Evolutionary conservation across 805 yeast genomes (phyloP).

Genomic region (Candida insectalens): DNA sequence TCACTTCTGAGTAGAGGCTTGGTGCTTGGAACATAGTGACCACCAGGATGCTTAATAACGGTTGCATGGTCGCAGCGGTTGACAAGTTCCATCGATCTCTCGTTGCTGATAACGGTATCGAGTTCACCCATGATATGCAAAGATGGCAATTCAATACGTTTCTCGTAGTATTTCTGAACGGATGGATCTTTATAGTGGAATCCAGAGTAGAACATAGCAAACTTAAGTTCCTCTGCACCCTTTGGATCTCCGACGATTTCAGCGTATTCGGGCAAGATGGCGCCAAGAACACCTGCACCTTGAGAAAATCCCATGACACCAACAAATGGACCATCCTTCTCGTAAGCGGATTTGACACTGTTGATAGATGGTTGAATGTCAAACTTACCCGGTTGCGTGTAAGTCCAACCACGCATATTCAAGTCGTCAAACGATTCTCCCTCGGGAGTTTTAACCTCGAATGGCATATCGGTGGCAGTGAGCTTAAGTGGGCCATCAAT

Average conservation of each 20-base stretch:
- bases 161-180: constrained; percentile 21
- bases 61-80: constrained; percentile 42
- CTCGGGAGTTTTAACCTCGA: constrained; percentile 34
- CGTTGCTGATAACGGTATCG: constrained; percentile 77
- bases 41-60: constrained; percentile 79
- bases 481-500: constrained; percentile 70
- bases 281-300: constrained; percentile 83
- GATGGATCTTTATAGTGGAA: constrained; percentile 21
- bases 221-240: constrained; percentile 43
- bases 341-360: constrained; percentile 38
- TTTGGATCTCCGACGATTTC: constrained; percentile 36
- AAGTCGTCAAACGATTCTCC: constrained; percentile 29
- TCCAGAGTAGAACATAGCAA: constrained; percentile 73
- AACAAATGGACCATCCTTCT: constrained; percentile 69
- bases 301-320: constrained; percentile 91
- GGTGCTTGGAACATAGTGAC: constrained; percentile 92
- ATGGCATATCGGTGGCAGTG: constrained; percentile 65
- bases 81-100: constrained; percentile 53
- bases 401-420: constrained; percentile 64
- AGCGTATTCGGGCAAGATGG: constrained; percentile 51
- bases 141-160: constrained; percentile 26
- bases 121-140: constrained; percentile 78
- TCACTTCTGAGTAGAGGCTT: constrained; percentile 31
- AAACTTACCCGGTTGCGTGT: constrained; percentile 28
- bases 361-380: constrained; percentile 32